Evolutionary conservation across 352 stramenopile genomes (phyloP), one percentile per base, ranked within the genome.

Genomic region (Pythium periplocum): DNA sequence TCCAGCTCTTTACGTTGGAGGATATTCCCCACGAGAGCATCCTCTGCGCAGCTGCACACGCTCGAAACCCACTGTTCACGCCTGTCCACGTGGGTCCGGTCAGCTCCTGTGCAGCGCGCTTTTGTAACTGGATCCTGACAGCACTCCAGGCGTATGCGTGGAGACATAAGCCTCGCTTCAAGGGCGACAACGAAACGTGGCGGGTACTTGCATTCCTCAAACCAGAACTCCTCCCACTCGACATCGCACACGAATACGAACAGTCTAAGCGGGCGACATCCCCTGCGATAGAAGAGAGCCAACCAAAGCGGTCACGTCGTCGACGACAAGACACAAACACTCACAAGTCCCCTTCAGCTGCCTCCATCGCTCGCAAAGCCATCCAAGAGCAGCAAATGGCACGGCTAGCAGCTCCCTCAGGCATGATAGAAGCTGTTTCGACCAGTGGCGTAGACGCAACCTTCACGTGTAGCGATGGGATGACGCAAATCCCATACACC

Each of bases 101-200:
- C 52, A 96, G 86, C 61, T 82, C 73, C 4, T 93, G 86, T 38
- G 89, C 90, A 0, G 86, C 84, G 1, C 79, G 82, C 33, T 91
- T 97, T 45, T 97, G 90, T 53, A 87, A 92, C n/a, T 97, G 89
- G 83, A 83, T 87, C 6, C 62, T 71, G 2, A 71, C 72, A 6
- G 63, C 75, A 3, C 30, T 92, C 26, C 82, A 92, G 46, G 74
- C 81, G n/a, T 86, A 79, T 26, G 73, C 78, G 6, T 90, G 82
- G 82, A 82, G 71, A 36, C 48, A 86, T 8, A 44, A 57, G 2
- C 32, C 51, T 4, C 48, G 65, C 30, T 71, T 92, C 49, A 44
- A 51, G 30, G 68, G 78, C 10, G 78, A 87, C 35, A 32, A 48
- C 2, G 55, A 73, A 17, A 84, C 74, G 37, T 69, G 66, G 46